Evolutionary conservation across 1,139 yeast species (phyloP).

Genomic region (Spathaspora sp.): DNA sequence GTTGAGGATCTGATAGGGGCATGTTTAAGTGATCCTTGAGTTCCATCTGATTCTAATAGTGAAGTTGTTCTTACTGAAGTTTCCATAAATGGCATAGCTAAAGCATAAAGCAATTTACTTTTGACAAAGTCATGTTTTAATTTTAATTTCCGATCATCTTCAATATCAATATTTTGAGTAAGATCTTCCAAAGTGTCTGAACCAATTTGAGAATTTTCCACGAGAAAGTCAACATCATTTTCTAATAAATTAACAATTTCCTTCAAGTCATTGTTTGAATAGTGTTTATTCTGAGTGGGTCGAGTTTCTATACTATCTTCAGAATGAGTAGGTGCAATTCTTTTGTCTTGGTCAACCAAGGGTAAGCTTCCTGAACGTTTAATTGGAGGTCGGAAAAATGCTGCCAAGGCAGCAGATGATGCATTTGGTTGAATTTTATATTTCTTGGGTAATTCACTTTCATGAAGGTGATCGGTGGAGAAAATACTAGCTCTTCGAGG

Average conservation of each 20-base stretch:
- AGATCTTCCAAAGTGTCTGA: constrained; percentile 53
- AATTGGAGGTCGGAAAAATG: constrained; percentile 48
- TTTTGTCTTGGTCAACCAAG: constrained; percentile 13
- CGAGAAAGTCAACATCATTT: constrained; percentile 26
- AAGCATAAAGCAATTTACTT: constrained; percentile 58
- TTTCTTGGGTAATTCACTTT: constrained; percentile 12
- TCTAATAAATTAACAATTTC: constrained; percentile 48
- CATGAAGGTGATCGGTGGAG: neutral
- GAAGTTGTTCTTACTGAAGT: constrained; percentile 46
- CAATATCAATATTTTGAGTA: constrained; percentile 27
- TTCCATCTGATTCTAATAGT: constrained; percentile 19
- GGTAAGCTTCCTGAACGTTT: constrained; percentile 40
- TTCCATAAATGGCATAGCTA: constrained; percentile 76
- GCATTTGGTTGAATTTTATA: constrained; percentile 45
- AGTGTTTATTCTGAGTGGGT: neutral
- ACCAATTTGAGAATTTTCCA: constrained; percentile 42
- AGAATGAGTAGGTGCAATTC: neutral
- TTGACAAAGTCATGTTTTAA: constrained; percentile 45
- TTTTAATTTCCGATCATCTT: constrained; percentile 19
- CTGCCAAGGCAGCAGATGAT: constrained; percentile 64
- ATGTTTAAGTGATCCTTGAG: constrained; percentile 7
- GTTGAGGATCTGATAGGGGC: constrained; percentile 24
- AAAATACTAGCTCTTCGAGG: neutral
- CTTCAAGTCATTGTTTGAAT: constrained; percentile 33
- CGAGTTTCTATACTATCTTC: too few species aligned